Conservation (phyloP, 2,329 filamentous ascomycete species). For the Calonectria hawksworthii region DNA sequence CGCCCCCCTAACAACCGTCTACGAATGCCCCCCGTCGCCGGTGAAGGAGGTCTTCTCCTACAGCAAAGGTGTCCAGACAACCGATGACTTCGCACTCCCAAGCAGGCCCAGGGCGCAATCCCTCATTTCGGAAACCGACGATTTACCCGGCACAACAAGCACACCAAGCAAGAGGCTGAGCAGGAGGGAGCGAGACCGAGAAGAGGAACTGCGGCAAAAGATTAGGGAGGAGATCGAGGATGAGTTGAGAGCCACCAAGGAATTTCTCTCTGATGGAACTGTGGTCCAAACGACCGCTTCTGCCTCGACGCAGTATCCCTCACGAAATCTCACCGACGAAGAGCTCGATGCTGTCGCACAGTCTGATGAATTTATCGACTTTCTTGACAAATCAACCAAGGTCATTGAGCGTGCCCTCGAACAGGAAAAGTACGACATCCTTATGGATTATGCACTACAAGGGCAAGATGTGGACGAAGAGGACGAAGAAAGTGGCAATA, state of each 20-base stretch:
- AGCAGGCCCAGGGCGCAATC: slow-evolving; percentile 60
- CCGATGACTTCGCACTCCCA: slow-evolving; percentile 77
- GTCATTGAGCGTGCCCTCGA: slow-evolving; percentile 96
- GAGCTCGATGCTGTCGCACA: slow-evolving; percentile 92
- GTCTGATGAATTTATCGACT: slow-evolving; percentile 94
- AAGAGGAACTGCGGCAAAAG: slow-evolving; percentile 90
- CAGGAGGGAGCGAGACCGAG: slow-evolving; percentile 82
- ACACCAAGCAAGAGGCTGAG: slow-evolving; percentile 81
- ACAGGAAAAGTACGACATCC: slow-evolving; percentile 90
- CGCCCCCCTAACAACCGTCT: slow-evolving; percentile 80
- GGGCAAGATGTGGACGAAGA: slow-evolving; percentile 84
- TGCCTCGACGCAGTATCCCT: slow-evolving; percentile 74
- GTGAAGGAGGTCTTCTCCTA: slow-evolving; percentile 92
- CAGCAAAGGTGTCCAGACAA: slow-evolving; percentile 96
- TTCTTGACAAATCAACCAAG: slow-evolving; percentile 95
- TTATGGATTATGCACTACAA: slow-evolving; percentile 92
- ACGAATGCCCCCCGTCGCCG: slow-evolving; percentile 83
- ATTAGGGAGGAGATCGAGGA: slow-evolving; percentile 93
- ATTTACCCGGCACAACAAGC: slow-evolving; percentile 65
- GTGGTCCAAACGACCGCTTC: slow-evolving; percentile 40
- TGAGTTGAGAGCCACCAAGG: slow-evolving; percentile 82
- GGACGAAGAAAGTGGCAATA: slow-evolving; percentile 81
- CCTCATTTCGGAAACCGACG: slow-evolving; percentile 71
- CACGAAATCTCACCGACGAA: slow-evolving; percentile 83
- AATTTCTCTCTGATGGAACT: slow-evolving; percentile 65